Percentiles rank a stretch among this genome's conserved stretches.
Evolutionary conservation across 495 filamentous ascomycete genomes (phyloP).

Genomic region (Terfezia boudieri): DNA sequence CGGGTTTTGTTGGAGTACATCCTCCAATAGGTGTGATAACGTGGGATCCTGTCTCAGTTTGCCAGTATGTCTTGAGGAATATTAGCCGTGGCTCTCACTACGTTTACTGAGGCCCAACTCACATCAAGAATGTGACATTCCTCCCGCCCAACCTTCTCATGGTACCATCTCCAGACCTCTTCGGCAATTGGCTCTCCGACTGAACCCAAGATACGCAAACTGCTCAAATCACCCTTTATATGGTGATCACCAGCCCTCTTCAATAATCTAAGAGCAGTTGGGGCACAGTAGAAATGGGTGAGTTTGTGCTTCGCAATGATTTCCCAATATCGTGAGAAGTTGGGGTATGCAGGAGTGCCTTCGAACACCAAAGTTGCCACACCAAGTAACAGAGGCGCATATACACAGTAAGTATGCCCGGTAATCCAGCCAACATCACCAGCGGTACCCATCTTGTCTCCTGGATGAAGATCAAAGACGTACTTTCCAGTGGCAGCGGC

Average conservation of each 20-base stretch:
- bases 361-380: constrained; percentile 96
- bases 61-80: constrained; percentile 76
- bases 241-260: constrained; percentile 90
- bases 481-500: constrained; percentile 92
- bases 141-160: constrained; percentile 82
- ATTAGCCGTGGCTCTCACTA: constrained; percentile 1
- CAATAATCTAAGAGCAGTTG: constrained; percentile 74
- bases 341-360: constrained; percentile 89
- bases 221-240: constrained; percentile 71
- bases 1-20: constrained; percentile 57
- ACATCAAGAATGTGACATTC: constrained; percentile 88
- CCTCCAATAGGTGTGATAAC: constrained; percentile 61
- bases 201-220: constrained; percentile 76
- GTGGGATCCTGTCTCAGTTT: constrained; percentile 96
- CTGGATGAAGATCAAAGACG: constrained; percentile 92
- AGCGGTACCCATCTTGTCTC: constrained; percentile 87
- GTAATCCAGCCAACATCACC: constrained; percentile 99
- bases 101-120: constrained; percentile 22
- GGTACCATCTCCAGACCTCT: constrained; percentile 99
- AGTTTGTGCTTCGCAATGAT: constrained; percentile 87
- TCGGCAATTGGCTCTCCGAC: constrained; percentile 97
- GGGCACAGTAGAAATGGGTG: constrained; percentile 96
- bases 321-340: constrained; percentile 98
- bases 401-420: constrained; percentile 98
- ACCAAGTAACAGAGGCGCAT: constrained; percentile 80